Evolutionary conservation across 2,329 filamentous ascomycete species (phyloP).

Genomic region (Periconia sp.): DNA sequence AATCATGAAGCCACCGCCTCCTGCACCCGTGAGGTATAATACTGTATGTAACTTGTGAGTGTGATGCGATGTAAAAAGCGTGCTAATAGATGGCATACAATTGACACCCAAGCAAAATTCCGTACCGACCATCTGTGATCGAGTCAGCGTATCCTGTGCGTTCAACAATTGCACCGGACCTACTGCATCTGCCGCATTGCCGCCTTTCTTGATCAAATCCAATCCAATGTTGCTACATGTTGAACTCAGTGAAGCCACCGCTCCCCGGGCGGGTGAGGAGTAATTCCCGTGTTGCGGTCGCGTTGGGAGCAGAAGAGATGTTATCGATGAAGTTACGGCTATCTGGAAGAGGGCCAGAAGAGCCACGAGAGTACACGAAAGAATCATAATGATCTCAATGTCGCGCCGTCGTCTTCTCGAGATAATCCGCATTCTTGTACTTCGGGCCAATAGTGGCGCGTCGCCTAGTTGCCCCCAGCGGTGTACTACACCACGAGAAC

Average conservation of each 20-base stretch:
- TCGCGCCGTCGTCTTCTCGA: too few species aligned
- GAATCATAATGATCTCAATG: too few species aligned
- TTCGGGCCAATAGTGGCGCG: too few species aligned
- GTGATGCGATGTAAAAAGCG: conserved; percentile 1
- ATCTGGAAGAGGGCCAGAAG: too few species aligned
- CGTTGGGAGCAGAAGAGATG: too few species aligned
- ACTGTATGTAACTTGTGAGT: conserved; percentile 1
- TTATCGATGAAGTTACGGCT: too few species aligned
- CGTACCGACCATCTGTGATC: conserved; percentile 51
- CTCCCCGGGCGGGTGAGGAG: too few species aligned
- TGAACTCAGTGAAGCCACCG: conserved; percentile 52
- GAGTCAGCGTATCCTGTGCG: background rate
- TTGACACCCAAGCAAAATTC: conserved; percentile 55
- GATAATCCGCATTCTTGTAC: too few species aligned
- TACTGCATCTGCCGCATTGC: conserved; percentile 56
- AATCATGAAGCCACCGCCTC: conserved; percentile 89
- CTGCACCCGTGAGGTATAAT: conserved; percentile 65
- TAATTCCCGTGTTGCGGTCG: too few species aligned
- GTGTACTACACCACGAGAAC: too few species aligned
- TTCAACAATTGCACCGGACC: background rate
- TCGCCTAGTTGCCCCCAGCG: too few species aligned
- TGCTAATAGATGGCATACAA: conserved; percentile 53
- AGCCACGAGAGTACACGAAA: too few species aligned
- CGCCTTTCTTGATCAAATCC: conserved; percentile 53
- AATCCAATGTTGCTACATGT: conserved; percentile 54